These are phyloP conservation scores for Bisporella sp. DNA, from an alignment of 2,329 filamentous ascomycete species.

Conservation along the genomic window DNA sequence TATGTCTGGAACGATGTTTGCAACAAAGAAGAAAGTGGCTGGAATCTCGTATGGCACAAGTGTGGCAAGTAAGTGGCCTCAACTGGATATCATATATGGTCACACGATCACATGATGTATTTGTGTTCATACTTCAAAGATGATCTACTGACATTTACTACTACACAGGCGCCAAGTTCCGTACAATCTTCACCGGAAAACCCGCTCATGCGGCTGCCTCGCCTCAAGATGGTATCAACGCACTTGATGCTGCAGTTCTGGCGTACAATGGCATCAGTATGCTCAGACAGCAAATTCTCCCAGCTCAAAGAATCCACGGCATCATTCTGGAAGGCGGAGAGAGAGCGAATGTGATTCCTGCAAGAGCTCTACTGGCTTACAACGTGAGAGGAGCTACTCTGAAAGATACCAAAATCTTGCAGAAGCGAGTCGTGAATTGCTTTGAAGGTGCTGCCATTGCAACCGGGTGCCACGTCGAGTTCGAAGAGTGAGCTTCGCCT, in stretches of 20 bases:
- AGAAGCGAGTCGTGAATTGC: conserved; percentile 15
- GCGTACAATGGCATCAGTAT: conserved; percentile 29
- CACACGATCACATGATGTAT: too few relatives aligned
- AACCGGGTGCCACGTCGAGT: conserved; percentile 19
- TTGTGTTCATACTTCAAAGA: too few relatives aligned
- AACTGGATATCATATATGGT: too few relatives aligned
- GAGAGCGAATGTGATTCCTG: conserved; percentile 32
- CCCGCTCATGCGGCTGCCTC: conserved; percentile 32
- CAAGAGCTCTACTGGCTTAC: conserved; percentile 12
- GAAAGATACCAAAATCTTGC: conserved; percentile 10
- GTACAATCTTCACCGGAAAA: conserved; percentile 20
- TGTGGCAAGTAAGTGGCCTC: conserved; percentile 1
- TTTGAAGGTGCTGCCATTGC: conserved; percentile 20
- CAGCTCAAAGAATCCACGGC: conserved; percentile 29
- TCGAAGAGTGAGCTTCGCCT: conserved; percentile 22
- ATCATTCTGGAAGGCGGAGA: conserved; percentile 32
- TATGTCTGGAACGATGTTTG: background rate
- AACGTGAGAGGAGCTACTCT: conserved; percentile 14
- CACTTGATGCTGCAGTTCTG: conserved; percentile 31
- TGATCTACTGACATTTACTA: too few relatives aligned
- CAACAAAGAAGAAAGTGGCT: background rate
- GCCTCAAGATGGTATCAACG: conserved; percentile 34
- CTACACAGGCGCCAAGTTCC: conserved; percentile 7
- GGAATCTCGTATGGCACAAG: conserved; percentile 7
- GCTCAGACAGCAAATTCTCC: conserved; percentile 25